phyloP scores from a whole-genome alignment of 1,284 basidiomycete genomes.

The Filobasidium uniguttulatum region DNA sequence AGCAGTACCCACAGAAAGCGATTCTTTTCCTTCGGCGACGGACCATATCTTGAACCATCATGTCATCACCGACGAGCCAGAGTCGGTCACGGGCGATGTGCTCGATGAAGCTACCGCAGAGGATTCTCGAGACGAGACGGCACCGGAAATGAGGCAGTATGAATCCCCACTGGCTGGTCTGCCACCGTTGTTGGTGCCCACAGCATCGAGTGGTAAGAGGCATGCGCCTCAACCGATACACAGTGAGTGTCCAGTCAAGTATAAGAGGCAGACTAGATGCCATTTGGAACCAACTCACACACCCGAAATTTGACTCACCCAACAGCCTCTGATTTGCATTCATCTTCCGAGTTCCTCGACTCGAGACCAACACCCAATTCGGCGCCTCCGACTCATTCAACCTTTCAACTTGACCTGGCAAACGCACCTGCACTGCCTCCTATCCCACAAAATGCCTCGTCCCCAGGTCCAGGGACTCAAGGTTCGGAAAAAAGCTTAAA shows the following conservation, averaged over 20 bases:
- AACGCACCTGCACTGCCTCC: conserved; percentile 4
- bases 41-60: too few relatives aligned
- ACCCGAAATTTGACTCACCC: neutral
- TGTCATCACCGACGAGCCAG: too few relatives aligned
- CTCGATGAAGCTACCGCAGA: too few relatives aligned
- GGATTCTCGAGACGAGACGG: neutral
- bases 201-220: neutral
- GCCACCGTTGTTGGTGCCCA: conserved; percentile 6
- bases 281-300: neutral
- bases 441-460: too few relatives aligned
- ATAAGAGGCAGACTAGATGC: neutral
- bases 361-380: neutral
- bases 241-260: neutral
- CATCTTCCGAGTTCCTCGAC: neutral
- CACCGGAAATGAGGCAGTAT: neutral
- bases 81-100: too few relatives aligned
- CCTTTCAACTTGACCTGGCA: neutral
- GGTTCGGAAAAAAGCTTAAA: too few relatives aligned
- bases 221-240: neutral
- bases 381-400: conserved; percentile 1
- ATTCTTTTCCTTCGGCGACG: too few relatives aligned
- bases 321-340: neutral
- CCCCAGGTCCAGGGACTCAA: too few relatives aligned
- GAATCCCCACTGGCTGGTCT: conserved; percentile 4
- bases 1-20: too few relatives aligned